Evolutionary conservation across 306 rosid genomes (phyloP), one percentile per base, ranked within the genome.

Genomic region (Carpinus fangiana): DNA sequence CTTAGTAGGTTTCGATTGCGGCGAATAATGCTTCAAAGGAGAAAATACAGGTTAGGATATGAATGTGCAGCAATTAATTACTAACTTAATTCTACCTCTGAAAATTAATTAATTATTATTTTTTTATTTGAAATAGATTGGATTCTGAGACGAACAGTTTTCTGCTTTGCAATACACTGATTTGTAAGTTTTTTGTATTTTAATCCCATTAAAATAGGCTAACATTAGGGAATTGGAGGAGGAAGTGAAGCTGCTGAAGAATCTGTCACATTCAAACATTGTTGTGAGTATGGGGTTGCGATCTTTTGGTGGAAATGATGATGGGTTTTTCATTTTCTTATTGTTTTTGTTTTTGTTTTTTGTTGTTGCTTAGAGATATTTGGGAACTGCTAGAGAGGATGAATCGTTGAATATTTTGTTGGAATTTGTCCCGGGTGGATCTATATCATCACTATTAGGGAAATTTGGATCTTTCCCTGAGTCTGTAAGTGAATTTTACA

Each of bases 341-440:
- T 11, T 10, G 67, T 12, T 78, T 28, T 31, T 31, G 34, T 31
- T 47, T 1, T 2, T 71, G n/a, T n/a, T 8, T 76, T 34, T 47
- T 79, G 60, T 28, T 67, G 53, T 72, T 17, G 55, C 51, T 43
- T 70, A 92, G 97, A 89, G 97, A 85, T 94, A 92, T 77, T 80
- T 94, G 88, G 98, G 97, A 73, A 94, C 97, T 76, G 93, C 94
- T 56, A 88, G 98, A 76, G 98, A 92, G 89, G 86, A 84, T 55
- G 94, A 87, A 43, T 92, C 98, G 17, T 79, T 94, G 82, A 94
- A 94, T 85, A 94, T 94, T 76, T 83, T 94, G 68, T 85, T 94
- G 87, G 98, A 94, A 79, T 94, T 94, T 76, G 98, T 94, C 68
- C 93, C 98, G 2, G 97, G 97, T 8, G 98, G 98, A 84, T 94